Base-by-base conservation (phyloP, 371 early-diverging fungal species). In the Chytridiales sp. region DNA sequence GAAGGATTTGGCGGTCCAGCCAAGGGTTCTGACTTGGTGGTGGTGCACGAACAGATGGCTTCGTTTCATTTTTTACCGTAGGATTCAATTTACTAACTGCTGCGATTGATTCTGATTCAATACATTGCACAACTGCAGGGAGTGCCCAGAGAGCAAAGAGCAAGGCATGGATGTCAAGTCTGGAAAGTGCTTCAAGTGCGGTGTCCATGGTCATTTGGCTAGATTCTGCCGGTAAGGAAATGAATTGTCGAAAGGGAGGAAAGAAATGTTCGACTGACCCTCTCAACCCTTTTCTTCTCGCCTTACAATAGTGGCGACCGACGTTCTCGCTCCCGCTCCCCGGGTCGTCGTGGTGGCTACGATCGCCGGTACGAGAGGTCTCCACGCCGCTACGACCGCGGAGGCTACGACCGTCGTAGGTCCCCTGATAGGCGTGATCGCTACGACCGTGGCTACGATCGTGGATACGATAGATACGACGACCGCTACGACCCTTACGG, bases 131-230 rank as follows among this genome's bases (percentile, higher is more conserved):
- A 38, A n/a, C n/a, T n/a, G 34, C 51, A 71, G 72, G 30, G 79
- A 79, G 15, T 79, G 79, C 46, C 77, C 75, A 1, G 67, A 71
- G 11, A 75, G 65, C 59, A 47, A 61, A n/a, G 70, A 74, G 32
- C 67, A 70, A 43, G 79, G 76, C 6, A 43, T 74, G 53, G 76
- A 76, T 47, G 76, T 78, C 13, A 51, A 70, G 31, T 62, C 63
- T 15, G 79, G 79, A 29, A 70, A 72, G 46, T 75, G 77, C 73
- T 79, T 79, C 76, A 71, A 72, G 61, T 79, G 80, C 53, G 80
- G 80, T 29, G 52, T 58, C 39, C 50, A 52, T 24, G 80, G 80
- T 15, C 80, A 79, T 51, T 53, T 76, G 44, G 76, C 76, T 22
- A 40, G 71, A 21, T 69, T 64, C 61, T 76, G 76, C 57, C 21